These are phyloP conservation scores for Plasmodium malariae DNA, from an alignment of 169 alveolate species.

Conservation along the genomic window DNA sequence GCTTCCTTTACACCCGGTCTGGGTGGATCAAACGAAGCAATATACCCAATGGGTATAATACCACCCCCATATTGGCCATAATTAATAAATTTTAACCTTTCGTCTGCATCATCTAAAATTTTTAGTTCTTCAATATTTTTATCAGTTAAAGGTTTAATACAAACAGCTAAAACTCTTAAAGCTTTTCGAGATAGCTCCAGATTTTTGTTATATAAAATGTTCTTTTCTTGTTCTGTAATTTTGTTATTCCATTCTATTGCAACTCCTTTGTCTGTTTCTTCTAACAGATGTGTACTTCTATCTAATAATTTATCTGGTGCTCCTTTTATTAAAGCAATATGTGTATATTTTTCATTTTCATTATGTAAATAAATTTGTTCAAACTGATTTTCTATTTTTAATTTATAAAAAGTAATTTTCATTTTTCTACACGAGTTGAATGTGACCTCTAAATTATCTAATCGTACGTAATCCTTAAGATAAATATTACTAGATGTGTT, in stretches of 20 bases:
- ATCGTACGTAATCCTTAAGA: conserved; percentile 74
- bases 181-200: conserved; percentile 86
- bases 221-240: conserved; percentile 42
- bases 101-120: conserved; percentile 87
- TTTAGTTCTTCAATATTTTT: conserved; percentile 80
- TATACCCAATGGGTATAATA: conserved; percentile 87
- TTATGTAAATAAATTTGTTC: conserved; percentile 80
- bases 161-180: conserved; percentile 90
- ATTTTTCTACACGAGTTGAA: conserved; percentile 92
- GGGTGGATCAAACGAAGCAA: conserved; percentile 96
- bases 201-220: conserved; percentile 65
- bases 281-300: conserved; percentile 22
- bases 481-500: conserved; percentile 2
- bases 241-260: conserved; percentile 21
- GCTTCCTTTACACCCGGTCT: conserved; percentile 98
- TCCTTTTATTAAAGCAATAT: conserved; percentile 92
- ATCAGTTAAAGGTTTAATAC: conserved; percentile 88
- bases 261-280: conserved; percentile 32
- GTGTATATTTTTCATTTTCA: conserved; percentile 79
- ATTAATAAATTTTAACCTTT: conserved; percentile 83
- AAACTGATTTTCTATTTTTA: conserved; percentile 40
- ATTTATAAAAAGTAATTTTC: conserved; percentile 91
- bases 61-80: conserved; percentile 62
- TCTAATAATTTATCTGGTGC: conserved; percentile 90
- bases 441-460: conserved; percentile 89